Conservation (phyloP, 257 asterid species). For the Solanum virginianum region DNA sequence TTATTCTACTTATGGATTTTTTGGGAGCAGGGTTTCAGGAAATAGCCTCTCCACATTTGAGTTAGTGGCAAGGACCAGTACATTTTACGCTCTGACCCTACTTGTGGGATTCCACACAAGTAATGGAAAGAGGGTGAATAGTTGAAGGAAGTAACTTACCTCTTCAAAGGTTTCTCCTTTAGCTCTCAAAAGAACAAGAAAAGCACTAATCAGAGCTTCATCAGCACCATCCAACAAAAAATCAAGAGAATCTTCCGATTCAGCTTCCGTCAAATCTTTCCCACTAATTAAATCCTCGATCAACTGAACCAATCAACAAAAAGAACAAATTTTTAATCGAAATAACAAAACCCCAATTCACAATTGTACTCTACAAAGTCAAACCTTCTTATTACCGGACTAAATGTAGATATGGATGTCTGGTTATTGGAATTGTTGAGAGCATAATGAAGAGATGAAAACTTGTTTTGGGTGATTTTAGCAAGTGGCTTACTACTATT, state of each 20-base stretch:
- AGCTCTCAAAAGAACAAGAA: slow-evolving; percentile 91
- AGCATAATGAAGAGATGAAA: background rate
- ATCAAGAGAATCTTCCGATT: slow-evolving; percentile 83
- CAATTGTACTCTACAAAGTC: background rate
- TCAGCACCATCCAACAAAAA: slow-evolving; percentile 80
- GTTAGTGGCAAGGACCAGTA: too few relatives aligned
- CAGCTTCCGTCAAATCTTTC: slow-evolving; percentile 63
- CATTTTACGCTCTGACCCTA: too few relatives aligned
- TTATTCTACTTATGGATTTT: too few relatives aligned
- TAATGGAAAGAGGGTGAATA: background rate
- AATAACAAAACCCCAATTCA: background rate
- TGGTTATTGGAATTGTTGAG: background rate
- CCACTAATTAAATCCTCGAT: slow-evolving; percentile 67
- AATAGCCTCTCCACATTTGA: too few relatives aligned
- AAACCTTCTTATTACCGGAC: background rate
- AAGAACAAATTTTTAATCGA: background rate
- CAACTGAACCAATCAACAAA: slow-evolving; percentile 26
- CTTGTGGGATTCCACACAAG: too few relatives aligned
- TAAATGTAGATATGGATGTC: background rate
- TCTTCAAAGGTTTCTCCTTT: slow-evolving; percentile 94
- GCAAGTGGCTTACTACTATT: background rate
- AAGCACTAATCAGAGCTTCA: slow-evolving; percentile 86
- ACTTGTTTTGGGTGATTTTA: background rate
- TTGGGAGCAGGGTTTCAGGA: too few relatives aligned
- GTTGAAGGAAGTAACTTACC: slow-evolving; percentile 25